phyloP scores from a whole-genome alignment of 139 green algal genomes.

The Coccomyxa sp. region DNA sequence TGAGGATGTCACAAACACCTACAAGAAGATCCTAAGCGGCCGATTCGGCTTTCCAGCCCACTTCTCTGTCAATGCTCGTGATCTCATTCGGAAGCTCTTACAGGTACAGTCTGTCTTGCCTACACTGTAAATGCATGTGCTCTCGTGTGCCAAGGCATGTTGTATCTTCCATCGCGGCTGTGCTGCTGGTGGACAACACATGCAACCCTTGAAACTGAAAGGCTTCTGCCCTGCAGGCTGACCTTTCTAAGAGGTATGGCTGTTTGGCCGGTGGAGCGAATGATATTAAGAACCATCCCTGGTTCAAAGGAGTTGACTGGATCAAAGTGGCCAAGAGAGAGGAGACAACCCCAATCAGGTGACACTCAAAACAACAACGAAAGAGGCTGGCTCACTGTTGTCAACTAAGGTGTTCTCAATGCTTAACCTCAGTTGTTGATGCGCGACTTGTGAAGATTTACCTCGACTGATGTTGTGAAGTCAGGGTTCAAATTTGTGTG shows the following conservation, averaged over 20 bases:
- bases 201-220: neutral
- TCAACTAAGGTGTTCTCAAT: neutral
- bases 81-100: constrained; percentile 40
- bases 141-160: too few relatives aligned
- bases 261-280: constrained; percentile 33
- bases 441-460: neutral
- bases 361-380: too few relatives aligned
- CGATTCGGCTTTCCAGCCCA: constrained; percentile 30
- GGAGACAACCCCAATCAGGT: constrained; percentile 42
- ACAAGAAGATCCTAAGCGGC: constrained; percentile 44
- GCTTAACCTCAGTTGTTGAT: neutral
- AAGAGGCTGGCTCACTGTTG: neutral
- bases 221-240: constrained; percentile 21
- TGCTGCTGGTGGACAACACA: too few relatives aligned
- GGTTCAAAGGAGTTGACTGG: constrained; percentile 58
- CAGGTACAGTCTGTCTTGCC: neutral
- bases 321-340: constrained; percentile 2
- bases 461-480: neutral
- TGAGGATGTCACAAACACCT: constrained; percentile 51
- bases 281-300: constrained; percentile 61
- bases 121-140: neutral
- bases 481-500: neutral
- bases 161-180: too few relatives aligned
- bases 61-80: constrained; percentile 25
- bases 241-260: constrained; percentile 38